phyloP scores from a whole-genome alignment of 495 filamentous ascomycete genomes.

The Sordaria brevicollis region DNA sequence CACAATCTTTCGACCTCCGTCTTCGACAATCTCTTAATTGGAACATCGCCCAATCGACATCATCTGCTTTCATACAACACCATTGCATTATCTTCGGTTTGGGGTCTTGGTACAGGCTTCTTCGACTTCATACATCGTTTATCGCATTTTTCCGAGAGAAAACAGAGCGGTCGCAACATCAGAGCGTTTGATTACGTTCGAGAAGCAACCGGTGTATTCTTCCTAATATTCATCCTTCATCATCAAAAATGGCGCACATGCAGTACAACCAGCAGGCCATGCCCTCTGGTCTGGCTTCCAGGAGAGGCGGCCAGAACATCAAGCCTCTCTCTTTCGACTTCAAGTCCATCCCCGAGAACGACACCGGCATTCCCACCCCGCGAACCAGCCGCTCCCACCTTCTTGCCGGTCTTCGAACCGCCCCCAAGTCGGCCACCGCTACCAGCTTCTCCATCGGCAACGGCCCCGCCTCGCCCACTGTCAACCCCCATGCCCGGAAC shows the following conservation, averaged over 20 bases:
- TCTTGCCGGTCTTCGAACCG: constrained; percentile 85
- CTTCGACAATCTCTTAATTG: constrained; percentile 17
- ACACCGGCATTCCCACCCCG: constrained; percentile 59
- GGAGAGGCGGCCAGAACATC: constrained; percentile 67
- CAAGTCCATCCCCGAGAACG: constrained; percentile 36
- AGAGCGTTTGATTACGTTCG: constrained; percentile 24
- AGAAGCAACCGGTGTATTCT: constrained; percentile 13
- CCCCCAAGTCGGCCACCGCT: constrained; percentile 72
- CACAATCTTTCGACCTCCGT: constrained; percentile 10
- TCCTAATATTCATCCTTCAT: constrained; percentile 14
- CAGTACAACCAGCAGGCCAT: constrained; percentile 62
- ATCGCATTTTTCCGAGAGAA: constrained; percentile 19
- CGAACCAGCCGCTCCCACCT: constrained; percentile 91
- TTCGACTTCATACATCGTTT: constrained; percentile 19
- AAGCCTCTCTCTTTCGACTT: constrained; percentile 77
- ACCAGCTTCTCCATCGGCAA: constrained; percentile 45
- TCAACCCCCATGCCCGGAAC: constrained; percentile 22
- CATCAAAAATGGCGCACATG: constrained; percentile 78
- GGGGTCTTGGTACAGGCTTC: constrained; percentile 10
- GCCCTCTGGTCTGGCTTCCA: constrained; percentile 72
- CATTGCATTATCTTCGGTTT: constrained; percentile 7
- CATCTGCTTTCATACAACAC: constrained; percentile 1
- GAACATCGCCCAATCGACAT: not conserved
- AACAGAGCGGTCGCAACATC: constrained; percentile 18
- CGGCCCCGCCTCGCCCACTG: constrained; percentile 51